Evolutionary conservation across 2,329 filamentous ascomycete species (phyloP).

Genomic region (Fusarium torulosum): DNA sequence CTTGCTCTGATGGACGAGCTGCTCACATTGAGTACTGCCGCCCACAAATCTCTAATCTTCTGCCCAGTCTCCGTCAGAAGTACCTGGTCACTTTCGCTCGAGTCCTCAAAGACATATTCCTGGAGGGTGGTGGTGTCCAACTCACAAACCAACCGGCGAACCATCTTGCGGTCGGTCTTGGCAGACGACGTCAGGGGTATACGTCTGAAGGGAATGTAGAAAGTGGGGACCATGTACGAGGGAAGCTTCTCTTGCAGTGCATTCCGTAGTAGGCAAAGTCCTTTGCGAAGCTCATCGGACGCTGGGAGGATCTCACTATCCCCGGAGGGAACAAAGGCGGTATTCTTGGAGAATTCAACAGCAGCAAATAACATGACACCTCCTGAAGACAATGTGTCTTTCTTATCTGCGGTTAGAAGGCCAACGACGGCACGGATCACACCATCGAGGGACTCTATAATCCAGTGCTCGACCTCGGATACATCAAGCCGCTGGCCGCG

Average conservation of each 20-base stretch:
- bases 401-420: background rate
- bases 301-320: background rate
- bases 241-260: background rate
- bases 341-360: background rate
- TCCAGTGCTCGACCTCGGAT: background rate
- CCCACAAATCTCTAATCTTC: background rate
- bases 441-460: background rate
- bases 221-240: background rate
- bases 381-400: background rate
- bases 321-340: background rate
- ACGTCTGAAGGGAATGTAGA: background rate
- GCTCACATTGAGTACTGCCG: background rate
- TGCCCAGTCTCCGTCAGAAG: background rate
- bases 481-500: conserved; percentile 3
- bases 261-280: background rate
- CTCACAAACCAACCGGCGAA: background rate
- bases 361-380: background rate
- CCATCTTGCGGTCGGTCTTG: background rate
- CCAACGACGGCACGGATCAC: background rate
- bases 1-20: background rate
- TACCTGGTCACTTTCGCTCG: background rate
- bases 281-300: background rate
- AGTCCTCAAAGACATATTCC: background rate
- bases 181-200: background rate
- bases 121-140: background rate